Conservation (phyloP, 1,284 basidiomycete species). For the Tylopilus sp. region DNA sequence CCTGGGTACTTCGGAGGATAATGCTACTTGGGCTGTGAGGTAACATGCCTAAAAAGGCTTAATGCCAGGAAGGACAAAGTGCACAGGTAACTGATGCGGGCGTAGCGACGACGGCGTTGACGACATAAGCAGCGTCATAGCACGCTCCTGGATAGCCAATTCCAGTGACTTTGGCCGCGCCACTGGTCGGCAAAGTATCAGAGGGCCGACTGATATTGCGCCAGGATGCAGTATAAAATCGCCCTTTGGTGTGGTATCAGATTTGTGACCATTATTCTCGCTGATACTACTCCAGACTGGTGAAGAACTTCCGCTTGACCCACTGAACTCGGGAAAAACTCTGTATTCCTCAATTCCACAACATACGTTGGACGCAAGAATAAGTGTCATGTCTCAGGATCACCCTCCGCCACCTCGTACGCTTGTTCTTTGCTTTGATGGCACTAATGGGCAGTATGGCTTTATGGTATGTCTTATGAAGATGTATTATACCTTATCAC, state of each 20-base stretch:
- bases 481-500: neutral
- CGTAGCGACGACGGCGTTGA: neutral
- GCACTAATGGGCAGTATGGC: constrained; percentile 50
- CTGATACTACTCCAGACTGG: neutral
- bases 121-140: neutral
- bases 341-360: neutral
- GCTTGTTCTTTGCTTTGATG: constrained; percentile 61
- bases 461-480: constrained; percentile 26
- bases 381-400: neutral
- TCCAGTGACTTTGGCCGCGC: neutral
- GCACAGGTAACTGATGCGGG: neutral
- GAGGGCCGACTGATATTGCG: neutral
- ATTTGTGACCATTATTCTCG: neutral
- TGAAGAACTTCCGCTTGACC: neutral
- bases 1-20: neutral
- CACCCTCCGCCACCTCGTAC: constrained; percentile 33
- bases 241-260: neutral
- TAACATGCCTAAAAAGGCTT: neutral
- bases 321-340: neutral
- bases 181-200: neutral
- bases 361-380: constrained; percentile 17
- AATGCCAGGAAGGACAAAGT: neutral
- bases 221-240: constrained; percentile 13
- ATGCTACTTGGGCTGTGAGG: neutral
- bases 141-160: neutral